A percentile compares a stretch with the other conserved stretches of the same genome.
Conservation (phyloP, 1,284 basidiomycete genomes). For the Sanguinoderma infundibulare region DNA sequence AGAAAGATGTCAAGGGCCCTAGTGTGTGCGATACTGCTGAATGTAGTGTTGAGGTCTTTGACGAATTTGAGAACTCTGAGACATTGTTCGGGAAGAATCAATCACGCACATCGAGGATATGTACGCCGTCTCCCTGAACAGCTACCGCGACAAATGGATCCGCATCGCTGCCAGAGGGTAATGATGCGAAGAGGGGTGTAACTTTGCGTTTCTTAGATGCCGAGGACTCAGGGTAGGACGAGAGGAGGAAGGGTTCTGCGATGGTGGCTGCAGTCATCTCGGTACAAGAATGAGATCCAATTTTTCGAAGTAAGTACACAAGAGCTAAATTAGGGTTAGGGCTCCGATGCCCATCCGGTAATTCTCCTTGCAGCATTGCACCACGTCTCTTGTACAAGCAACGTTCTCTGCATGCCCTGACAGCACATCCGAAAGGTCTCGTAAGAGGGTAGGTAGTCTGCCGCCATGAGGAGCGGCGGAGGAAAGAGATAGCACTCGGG, state of each 20-base stretch:
- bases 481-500: conserved; percentile 1
- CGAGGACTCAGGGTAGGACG: conserved; percentile 46
- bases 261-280: conserved; percentile 52
- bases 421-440: conserved; percentile 13
- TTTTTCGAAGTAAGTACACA: conserved; percentile 20
- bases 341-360: conserved; percentile 24
- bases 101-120: conserved; percentile 63
- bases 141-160: conserved; percentile 57
- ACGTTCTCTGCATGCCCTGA: conserved; percentile 14
- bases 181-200: conserved; percentile 14
- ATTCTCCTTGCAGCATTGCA: conserved; percentile 23
- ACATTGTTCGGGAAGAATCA: neutral
- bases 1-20: conserved; percentile 64
- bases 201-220: conserved; percentile 21
- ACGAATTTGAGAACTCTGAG: neutral
- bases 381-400: conserved; percentile 11
- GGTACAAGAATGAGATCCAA: conserved; percentile 19
- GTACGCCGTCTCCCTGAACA: conserved; percentile 71
- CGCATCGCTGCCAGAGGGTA: conserved; percentile 20
- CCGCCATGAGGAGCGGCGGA: neutral
- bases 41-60: conserved; percentile 67
- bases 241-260: conserved; percentile 61
- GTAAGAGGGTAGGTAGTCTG: conserved; percentile 13
- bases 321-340: conserved; percentile 33
- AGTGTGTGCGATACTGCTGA: conserved; percentile 69